Percentiles rank a stretch among this genome's conserved stretches.
Conservation (phyloP, 2,329 filamentous ascomycete species). For the Colletotrichum sublineola region DNA sequence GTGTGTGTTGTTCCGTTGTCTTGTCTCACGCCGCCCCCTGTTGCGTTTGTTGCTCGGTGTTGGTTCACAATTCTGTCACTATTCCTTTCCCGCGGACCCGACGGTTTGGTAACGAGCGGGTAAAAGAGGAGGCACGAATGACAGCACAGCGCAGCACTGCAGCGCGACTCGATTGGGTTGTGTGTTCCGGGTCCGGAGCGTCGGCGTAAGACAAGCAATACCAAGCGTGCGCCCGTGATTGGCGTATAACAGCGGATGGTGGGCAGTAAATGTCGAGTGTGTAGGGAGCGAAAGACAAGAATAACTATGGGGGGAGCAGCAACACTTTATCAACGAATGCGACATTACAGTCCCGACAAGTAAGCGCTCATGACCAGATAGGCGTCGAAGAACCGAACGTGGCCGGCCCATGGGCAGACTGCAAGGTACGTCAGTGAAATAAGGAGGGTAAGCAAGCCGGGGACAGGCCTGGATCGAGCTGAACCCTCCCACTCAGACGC, state of each 20-base stretch:
- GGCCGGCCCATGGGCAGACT: neutral
- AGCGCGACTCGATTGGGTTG: neutral
- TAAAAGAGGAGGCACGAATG: conserved; percentile 19
- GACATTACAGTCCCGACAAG: neutral
- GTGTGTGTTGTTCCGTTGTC: neutral
- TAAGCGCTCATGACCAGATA: neutral
- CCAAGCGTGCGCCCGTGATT: conserved; percentile 2
- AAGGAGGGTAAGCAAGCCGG: conserved; percentile 13
- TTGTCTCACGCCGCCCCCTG: neutral
- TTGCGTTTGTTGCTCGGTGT: neutral
- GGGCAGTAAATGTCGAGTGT: neutral
- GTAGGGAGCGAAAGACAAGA: neutral
- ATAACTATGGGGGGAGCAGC: neutral
- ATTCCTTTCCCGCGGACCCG: conserved; percentile 26
- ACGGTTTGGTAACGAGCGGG: conserved; percentile 22
- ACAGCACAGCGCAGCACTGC: conserved; percentile 3
- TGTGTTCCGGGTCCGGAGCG: conserved; percentile 13
- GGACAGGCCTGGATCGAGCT: conserved; percentile 28
- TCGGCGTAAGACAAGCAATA: conserved; percentile 11
- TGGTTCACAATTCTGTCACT: conserved; percentile 16
- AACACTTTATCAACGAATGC: conserved; percentile 24
- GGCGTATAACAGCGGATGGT: neutral
- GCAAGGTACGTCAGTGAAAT: too few relatives aligned
- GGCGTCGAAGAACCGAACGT: neutral
- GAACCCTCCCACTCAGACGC: conserved; percentile 13